These are phyloP conservation scores for Hymenoscyphus albidus DNA, from an alignment of 2,329 filamentous ascomycete species.

Conservation along the genomic window DNA sequence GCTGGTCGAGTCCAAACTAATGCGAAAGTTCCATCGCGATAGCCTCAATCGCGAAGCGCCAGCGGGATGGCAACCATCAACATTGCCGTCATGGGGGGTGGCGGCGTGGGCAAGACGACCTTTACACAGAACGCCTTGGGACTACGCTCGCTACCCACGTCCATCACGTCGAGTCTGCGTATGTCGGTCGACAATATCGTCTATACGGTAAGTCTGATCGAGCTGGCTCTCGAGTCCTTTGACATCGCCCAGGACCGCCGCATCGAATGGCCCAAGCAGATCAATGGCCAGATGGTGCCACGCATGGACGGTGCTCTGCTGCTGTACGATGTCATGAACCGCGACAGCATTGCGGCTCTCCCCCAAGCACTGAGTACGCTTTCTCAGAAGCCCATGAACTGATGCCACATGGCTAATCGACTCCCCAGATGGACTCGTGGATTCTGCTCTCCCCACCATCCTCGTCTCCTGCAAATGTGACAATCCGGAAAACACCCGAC, in stretches of 20 bases:
- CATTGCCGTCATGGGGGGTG: constrained; percentile 63
- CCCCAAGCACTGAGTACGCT: constrained; percentile 75
- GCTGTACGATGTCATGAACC: constrained; percentile 82
- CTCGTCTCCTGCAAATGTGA: constrained; percentile 92
- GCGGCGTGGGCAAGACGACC: constrained; percentile 64
- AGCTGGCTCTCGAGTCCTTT: constrained; percentile 63
- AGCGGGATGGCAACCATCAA: constrained; percentile 49
- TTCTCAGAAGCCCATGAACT: constrained; percentile 15
- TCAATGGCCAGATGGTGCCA: constrained; percentile 67
- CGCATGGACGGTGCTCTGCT: constrained; percentile 78
- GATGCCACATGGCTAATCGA: constrained; percentile 16
- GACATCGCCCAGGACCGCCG: constrained; percentile 55
- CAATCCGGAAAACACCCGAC: constrained; percentile 62
- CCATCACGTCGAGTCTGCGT: constrained; percentile 53
- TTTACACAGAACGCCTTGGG: constrained; percentile 63
- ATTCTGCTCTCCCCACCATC: constrained; percentile 69
- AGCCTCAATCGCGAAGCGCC: constrained; percentile 31
- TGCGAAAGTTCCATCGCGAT: constrained; percentile 4
- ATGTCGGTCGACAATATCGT: constrained; percentile 55
- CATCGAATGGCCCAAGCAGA: constrained; percentile 64
- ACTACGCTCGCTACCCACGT: constrained; percentile 48
- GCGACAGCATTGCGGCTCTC: constrained; percentile 69
- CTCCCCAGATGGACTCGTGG: constrained; percentile 64
- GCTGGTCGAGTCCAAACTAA: constrained; percentile 16
- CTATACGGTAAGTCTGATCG: constrained; percentile 58